These are phyloP conservation scores for Metahyphopichia silvanorum DNA, from an alignment of 805 yeast species.

Conservation along the genomic window DNA sequence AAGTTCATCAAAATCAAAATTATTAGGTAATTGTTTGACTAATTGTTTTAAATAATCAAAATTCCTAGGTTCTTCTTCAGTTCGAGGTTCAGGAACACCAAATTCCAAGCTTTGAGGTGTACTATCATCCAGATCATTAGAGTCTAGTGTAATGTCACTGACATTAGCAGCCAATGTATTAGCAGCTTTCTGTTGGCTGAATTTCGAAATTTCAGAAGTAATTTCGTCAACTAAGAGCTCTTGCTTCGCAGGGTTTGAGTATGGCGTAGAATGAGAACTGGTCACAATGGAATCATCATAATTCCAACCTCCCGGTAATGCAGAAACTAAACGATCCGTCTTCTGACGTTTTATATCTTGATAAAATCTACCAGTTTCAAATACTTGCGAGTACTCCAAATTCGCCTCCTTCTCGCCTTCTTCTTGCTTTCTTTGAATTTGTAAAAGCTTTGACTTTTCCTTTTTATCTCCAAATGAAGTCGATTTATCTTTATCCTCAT, in stretches of 20 bases:
- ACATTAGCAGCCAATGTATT: conserved; percentile 22
- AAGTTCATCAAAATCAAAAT: conserved; percentile 31
- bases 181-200: conserved; percentile 17
- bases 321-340: conserved; percentile 22
- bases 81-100: conserved; percentile 8
- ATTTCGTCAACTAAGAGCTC: conserved; percentile 30
- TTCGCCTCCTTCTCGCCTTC: conserved; percentile 41
- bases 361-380: conserved; percentile 24
- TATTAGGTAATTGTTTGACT: conserved; percentile 29
- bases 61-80: conserved; percentile 14
- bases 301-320: conserved; percentile 39
- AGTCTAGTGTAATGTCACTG: conserved; percentile 29
- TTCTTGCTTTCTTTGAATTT: conserved; percentile 31
- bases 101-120: conserved; percentile 10
- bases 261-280: conserved; percentile 17
- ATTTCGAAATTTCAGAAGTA: conserved; percentile 17
- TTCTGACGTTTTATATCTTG: conserved; percentile 36
- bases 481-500: too few relatives aligned
- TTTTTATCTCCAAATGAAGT: conserved; percentile 8
- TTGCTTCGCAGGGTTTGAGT: too few relatives aligned
- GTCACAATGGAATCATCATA: conserved; percentile 10
- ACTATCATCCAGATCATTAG: conserved; percentile 14
- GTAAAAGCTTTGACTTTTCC: conserved; percentile 28
- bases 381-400: conserved; percentile 23
- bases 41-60: conserved; percentile 34